Percentiles rank a stretch among this genome's conserved stretches.
These are phyloP conservation scores for Penstemon newberryi DNA, from an alignment of 257 asterid species.

Conservation along the genomic window DNA sequence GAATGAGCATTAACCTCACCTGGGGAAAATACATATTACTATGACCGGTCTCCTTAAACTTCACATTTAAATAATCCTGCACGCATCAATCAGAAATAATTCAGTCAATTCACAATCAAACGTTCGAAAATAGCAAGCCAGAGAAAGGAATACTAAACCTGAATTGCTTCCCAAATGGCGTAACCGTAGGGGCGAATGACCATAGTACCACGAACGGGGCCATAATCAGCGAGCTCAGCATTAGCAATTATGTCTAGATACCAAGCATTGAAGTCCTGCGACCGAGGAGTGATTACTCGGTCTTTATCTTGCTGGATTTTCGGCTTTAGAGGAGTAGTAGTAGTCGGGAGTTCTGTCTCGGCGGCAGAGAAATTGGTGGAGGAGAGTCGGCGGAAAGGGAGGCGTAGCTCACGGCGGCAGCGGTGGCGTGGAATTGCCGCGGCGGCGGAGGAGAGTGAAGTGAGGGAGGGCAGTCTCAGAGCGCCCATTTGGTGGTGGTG, in stretches of 20 bases:
- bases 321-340: conserved; percentile 41
- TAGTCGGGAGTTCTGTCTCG: conserved; percentile 51
- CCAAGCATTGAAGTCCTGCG: conserved; percentile 98
- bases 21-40: conserved; percentile 99
- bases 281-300: conserved; percentile 78
- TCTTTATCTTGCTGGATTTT: conserved; percentile 60
- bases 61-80: conserved; percentile 94
- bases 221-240: conserved; percentile 97
- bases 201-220: conserved; percentile 99
- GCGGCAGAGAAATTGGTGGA: conserved; percentile 59
- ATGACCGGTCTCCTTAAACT: conserved; percentile 98
- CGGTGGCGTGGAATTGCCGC: conserved; percentile 41
- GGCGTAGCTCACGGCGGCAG: conserved; percentile 34
- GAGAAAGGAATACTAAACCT: conserved; percentile 42
- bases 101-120: conserved; percentile 12
- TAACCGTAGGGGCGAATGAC: conserved; percentile 99
- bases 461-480: conserved; percentile 69
- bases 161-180: conserved; percentile 99
- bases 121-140: neutral
- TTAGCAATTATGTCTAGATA: conserved; percentile 83
- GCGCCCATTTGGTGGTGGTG: conserved; percentile 60
- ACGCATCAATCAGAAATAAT: conserved; percentile 19
- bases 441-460: conserved; percentile 60
- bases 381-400: conserved; percentile 46
- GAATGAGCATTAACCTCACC: conserved; percentile 43